phyloP scores from a whole-genome alignment of 495 filamentous ascomycete genomes.

The Podospora fimiseda region DNA sequence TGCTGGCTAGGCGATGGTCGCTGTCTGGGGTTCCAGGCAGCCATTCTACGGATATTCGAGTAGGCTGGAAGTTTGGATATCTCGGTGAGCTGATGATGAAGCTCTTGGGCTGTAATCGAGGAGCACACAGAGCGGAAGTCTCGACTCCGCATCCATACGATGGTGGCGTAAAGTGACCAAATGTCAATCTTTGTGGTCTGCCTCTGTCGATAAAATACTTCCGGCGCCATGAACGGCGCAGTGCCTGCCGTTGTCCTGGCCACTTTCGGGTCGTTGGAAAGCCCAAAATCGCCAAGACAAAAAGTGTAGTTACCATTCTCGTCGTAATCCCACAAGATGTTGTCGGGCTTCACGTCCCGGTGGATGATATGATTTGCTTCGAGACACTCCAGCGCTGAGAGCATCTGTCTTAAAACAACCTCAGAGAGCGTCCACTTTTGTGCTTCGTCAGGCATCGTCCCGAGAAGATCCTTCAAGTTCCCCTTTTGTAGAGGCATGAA shows the following conservation, averaged over 20 bases:
- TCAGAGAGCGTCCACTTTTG: conserved; percentile 6
- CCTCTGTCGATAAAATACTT: conserved; percentile 16
- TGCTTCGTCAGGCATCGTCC: neutral
- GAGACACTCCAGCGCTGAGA: conserved; percentile 29
- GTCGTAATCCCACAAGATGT: conserved; percentile 47
- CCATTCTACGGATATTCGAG: conserved; percentile 18
- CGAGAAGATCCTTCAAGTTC: conserved; percentile 20
- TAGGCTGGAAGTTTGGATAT: conserved; percentile 14
- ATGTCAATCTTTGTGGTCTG: conserved; percentile 37
- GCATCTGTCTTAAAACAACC: conserved; percentile 27
- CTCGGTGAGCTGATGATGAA: conserved; percentile 16
- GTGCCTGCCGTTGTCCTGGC: conserved; percentile 24
- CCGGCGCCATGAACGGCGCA: conserved; percentile 28
- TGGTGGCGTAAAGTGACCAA: conserved; percentile 39
- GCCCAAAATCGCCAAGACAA: conserved; percentile 32
- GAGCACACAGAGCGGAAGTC: conserved; percentile 18
- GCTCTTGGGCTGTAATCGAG: conserved; percentile 5
- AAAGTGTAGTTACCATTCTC: conserved; percentile 18
- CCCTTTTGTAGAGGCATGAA: conserved; percentile 31
- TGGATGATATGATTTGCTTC: conserved; percentile 58
- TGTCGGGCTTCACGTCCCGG: conserved; percentile 75
- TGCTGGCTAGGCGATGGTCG: conserved; percentile 18
- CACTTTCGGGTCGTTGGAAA: conserved; percentile 20
- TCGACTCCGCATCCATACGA: conserved; percentile 26
- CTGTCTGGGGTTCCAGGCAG: conserved; percentile 13